phyloP scores from a whole-genome alignment of 352 stramenopile genomes.

The Phytophthora citrophthora region DNA sequence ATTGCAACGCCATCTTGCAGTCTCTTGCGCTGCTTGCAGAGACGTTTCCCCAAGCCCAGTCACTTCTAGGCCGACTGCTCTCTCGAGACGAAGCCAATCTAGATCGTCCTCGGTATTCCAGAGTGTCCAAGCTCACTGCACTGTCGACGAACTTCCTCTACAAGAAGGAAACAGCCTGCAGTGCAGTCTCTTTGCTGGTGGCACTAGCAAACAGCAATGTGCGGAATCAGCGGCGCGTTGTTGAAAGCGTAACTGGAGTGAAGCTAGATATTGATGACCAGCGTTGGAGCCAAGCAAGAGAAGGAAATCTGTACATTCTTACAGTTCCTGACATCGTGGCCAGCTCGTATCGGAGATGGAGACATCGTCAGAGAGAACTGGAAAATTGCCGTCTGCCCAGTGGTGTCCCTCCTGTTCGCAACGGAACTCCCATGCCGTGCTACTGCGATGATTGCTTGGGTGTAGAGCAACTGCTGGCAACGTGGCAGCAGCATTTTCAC shows the following conservation, averaged over 20 bases:
- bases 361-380: slow-evolving; percentile 43
- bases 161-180: slow-evolving; percentile 30
- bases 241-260: slow-evolving; percentile 38
- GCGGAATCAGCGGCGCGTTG: slow-evolving; percentile 53
- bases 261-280: slow-evolving; percentile 13
- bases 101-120: neutral
- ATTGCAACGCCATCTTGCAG: slow-evolving; percentile 35
- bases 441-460: slow-evolving; percentile 65
- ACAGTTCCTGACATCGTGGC: slow-evolving; percentile 42
- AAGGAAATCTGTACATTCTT: slow-evolving; percentile 37
- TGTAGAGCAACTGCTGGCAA: slow-evolving; percentile 48
- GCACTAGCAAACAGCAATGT: slow-evolving; percentile 40
- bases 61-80: slow-evolving; percentile 36
- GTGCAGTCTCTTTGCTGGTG: slow-evolving; percentile 36
- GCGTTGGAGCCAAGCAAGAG: neutral
- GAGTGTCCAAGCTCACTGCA: slow-evolving; percentile 18
- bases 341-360: slow-evolving; percentile 47
- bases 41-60: slow-evolving; percentile 35
- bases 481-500: slow-evolving; percentile 62
- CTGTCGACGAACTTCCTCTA: slow-evolving; percentile 46
- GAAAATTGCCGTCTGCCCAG: slow-evolving; percentile 41
- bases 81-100: slow-evolving; percentile 7
- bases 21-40: slow-evolving; percentile 41
- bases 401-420: slow-evolving; percentile 38
- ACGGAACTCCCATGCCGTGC: slow-evolving; percentile 53